A percentile compares a stretch with the other conserved stretches of the same genome.
Conservation (phyloP, 169 alveolate species). For the Cryptosporidium sp. region DNA sequence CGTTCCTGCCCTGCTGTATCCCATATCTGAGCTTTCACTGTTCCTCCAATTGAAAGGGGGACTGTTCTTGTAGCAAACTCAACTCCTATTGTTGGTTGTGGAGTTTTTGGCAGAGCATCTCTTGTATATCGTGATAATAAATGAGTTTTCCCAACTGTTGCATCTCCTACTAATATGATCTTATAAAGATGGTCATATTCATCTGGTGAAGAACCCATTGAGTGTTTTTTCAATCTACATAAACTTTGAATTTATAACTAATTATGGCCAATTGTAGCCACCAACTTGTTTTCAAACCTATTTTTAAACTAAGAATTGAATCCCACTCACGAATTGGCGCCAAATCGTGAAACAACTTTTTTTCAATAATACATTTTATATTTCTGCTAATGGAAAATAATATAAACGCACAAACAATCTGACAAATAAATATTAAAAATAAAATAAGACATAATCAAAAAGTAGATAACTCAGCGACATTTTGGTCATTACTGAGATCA, state of each 20-base stretch:
- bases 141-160: slow-evolving; percentile 97
- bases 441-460: background rate
- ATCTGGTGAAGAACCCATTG: slow-evolving; percentile 78
- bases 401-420: background rate
- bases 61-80: slow-evolving; percentile 98
- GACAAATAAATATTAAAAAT: background rate
- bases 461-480: background rate
- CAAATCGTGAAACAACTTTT: background rate
- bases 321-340: slow-evolving; percentile 32
- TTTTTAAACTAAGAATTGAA: background rate
- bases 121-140: slow-evolving; percentile 93
- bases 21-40: slow-evolving; percentile 94
- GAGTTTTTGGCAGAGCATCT: slow-evolving; percentile 94
- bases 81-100: slow-evolving; percentile 98
- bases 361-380: background rate
- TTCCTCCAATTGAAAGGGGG: slow-evolving; percentile 95
- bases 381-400: background rate
- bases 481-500: background rate
- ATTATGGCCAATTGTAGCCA: background rate
- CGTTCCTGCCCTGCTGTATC: slow-evolving; percentile 97
- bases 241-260: background rate
- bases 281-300: background rate
- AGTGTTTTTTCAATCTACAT: slow-evolving; percentile 1
- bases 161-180: slow-evolving; percentile 96
- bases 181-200: slow-evolving; percentile 89